Percentiles rank a stretch among this genome's conserved stretches.
Conservation (phyloP, 768 basidiomycete genomes). For the Lentinula boryana region DNA sequence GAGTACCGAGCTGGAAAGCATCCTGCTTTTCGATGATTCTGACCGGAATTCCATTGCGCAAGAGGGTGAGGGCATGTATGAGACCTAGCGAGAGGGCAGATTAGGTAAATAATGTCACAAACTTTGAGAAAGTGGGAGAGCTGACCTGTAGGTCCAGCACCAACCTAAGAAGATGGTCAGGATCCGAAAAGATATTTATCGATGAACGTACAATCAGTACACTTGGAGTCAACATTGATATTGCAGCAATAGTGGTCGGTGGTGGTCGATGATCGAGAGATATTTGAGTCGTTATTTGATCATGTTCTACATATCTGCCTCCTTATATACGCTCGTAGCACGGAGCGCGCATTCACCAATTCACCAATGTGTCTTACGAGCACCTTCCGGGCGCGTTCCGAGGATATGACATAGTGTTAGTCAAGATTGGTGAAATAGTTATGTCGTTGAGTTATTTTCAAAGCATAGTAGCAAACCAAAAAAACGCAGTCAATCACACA, state of each 20-base stretch:
- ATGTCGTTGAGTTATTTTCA: too few species aligned
- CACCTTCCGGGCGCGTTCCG: not conserved
- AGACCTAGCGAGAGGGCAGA: conserved; percentile 14
- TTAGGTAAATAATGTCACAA: not conserved
- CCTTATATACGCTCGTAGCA: not conserved
- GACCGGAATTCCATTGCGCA: conserved; percentile 39
- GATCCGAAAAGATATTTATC: too few species aligned
- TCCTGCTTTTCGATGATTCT: conserved; percentile 45
- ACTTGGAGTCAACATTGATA: not conserved
- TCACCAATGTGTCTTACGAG: not conserved
- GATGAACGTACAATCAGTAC: not conserved
- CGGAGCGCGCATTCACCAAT: not conserved
- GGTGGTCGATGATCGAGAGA: not conserved
- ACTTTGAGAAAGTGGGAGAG: too few species aligned
- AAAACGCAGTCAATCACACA: too few species aligned
- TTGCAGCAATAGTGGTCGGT: not conserved
- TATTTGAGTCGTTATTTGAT: not conserved
- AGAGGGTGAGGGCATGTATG: conserved; percentile 23
- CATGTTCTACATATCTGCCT: not conserved
- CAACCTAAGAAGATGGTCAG: not conserved
- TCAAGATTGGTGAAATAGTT: too few species aligned
- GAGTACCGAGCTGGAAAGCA: conserved; percentile 9
- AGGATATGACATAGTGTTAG: too few species aligned
- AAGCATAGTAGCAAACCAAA: too few species aligned
- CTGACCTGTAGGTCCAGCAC: conserved; percentile 3